Base-by-base conservation (phyloP, 768 basidiomycete genomes). In the Suillus clintonianus region DNA sequence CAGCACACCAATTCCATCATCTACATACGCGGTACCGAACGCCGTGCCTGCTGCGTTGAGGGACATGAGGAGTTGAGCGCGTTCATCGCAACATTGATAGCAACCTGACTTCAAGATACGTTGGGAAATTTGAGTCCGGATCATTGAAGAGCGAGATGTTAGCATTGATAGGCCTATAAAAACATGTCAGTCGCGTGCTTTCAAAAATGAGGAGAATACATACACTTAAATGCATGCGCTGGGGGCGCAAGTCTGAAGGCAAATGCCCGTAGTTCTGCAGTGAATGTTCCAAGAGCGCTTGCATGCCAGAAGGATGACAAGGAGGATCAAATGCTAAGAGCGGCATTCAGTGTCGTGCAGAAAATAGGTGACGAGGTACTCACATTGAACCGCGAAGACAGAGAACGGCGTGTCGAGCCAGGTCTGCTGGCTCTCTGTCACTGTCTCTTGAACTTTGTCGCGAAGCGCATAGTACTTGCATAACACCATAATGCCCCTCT, bases 321-420 rank as follows among this genome's bases (percentile, higher is more conserved):
- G 91, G 91, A 34, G 90, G 90, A 53, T 88, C 77, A 74, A 92
- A 93, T 2, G 89, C 91, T 92, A 66, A 22, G 62, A 6, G 42
- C 45, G 39, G 30, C 27, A 39, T 67, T 50, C 69, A 65, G 30
- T 72, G 42, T 2, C 65, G 51, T 27, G 14, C 50, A 45, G 9
- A 14, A 22, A 32, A 36, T 19, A 54, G 5, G 22, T 5, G 13
- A 64, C 30, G 5, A 24, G 10, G 5, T 6, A 82, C 88, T 77
- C 70, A 92, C 91, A 83, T 76, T 93, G 91, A 47, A 91, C 32
- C 8, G 89, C 88, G 56, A 83, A 91, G n/a, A 87, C 30, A 0
- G 90, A 92, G 68, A 90, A 88, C 0, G 90, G 85, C 0, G 91
- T 94, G 68, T 93, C 91, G 0, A 68, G 54, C 91, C 90, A 92